Evolutionary conservation across 83 land plant species (phyloP), one percentile per base, ranked within the genome.

Genomic region (Picea mariana): DNA sequence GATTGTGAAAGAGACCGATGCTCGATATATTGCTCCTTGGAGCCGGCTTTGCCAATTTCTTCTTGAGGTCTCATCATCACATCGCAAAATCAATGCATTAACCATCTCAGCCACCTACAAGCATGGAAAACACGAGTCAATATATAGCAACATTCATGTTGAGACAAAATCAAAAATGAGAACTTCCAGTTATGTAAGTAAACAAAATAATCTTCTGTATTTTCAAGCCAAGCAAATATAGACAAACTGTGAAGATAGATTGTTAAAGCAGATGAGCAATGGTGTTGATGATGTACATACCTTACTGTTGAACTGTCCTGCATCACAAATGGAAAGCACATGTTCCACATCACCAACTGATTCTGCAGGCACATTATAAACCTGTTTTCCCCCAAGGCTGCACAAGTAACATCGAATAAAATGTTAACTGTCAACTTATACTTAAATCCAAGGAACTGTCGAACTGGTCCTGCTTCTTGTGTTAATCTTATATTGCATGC

Each of bases 381-480:
- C 88, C 80, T 98, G 94, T 84, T 98, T 98, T 5, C 99, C 96
- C 65, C 88, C 82, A 73, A 98, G 81, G 80, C 99, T 98, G 86
- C 79, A 86, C 40, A 24, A 11, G 47, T 75, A 75, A 3, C 71
- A 73, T 73, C 20, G 5, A 21, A 73, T 21, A 44, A 47, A 44
- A 44, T 73, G 26, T 9, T 9, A 44, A 9, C n/a, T 40, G 18
- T 9, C 9, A 44, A 44, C 58, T 73, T 73, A 11, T 71, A 71
- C 6, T 38, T 11, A 7, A 47, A 47, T 47, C 49, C 9, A 69
- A 69, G 75, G 20, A 7, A 71, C 34, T 71, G 0, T 71, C 49
- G 20, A 71, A 71, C 49, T 4, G 34, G 18, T 42, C 23, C 15
- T 1, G 42, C 1, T 18, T 18, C 6, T 31, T 34, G 42, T 40